Evolutionary conservation across 2,329 filamentous ascomycete species (phyloP), one percentile per base, ranked within the genome.

Genomic region (Diplocarpon rosae): DNA sequence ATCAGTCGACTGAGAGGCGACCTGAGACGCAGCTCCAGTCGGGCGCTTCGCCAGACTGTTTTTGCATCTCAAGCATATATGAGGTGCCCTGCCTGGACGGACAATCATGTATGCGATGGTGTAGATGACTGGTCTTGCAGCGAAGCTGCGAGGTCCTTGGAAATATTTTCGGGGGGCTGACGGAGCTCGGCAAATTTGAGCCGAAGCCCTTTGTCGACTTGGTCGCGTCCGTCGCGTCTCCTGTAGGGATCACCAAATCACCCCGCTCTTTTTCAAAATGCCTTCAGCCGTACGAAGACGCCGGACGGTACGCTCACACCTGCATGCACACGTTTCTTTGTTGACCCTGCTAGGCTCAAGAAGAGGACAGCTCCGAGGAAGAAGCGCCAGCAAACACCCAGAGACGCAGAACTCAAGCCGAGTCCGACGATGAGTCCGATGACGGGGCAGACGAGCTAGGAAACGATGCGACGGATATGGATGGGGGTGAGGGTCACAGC

Each of bases 31-130:
- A 24, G 41, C 15, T 17, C n/a, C 39, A 31, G 35, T 37, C 6
- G 36, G 34, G 16, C 43, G 52, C 44, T 49, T 50, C 17, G 51
- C 51, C 41, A 60, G 53, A 42, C 46, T 48, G 35, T 51, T 40
- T 46, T 57, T 57, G 45, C 60, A 63, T 52, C 57, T 53, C 37
- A 62, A 52, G 54, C 59, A 63, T 53, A 62, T 52, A 43, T 59
- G 55, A 46, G 53, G 45, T 27, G 50, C 45, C 27, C 47, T 46
- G 15, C 41, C 39, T 37, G 49, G 49, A 42, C 55, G 53, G 39
- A 50, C 43, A 52, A 62, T 60, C 60, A 62, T 62, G 46, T 58
- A 60, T 57, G 58, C 58, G 58, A 56, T 24, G 44, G 31, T 30
- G 40, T 15, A n/a, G 28, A 24, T 16, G 30, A 24, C 17, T 14